These are phyloP conservation scores for Paecilomyces niveus DNA, from an alignment of 2,329 filamentous ascomycete genomes.

Conservation along the genomic window DNA sequence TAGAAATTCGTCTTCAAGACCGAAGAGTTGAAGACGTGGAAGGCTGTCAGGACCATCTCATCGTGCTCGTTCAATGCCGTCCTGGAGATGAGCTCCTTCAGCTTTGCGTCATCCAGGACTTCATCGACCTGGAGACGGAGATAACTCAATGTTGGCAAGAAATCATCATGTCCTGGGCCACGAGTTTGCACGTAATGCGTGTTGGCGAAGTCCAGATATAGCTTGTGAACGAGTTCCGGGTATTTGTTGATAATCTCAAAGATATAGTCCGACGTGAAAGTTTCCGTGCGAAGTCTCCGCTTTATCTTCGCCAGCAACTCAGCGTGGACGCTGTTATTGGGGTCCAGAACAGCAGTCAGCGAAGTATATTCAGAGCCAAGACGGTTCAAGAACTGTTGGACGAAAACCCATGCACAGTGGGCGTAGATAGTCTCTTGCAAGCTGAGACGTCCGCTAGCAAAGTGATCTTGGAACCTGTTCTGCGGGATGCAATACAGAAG, in stretches of 20 bases:
- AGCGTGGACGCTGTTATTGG: conserved; percentile 74
- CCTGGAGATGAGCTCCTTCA: conserved; percentile 70
- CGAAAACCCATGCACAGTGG: conserved; percentile 95
- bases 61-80: conserved; percentile 91
- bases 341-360: conserved; percentile 70
- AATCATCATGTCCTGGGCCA: conserved; percentile 55
- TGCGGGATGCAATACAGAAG: conserved; percentile 95
- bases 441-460: conserved; percentile 77
- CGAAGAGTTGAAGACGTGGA: conserved; percentile 88
- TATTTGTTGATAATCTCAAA: conserved; percentile 92
- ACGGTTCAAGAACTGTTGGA: conserved; percentile 96
- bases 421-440: conserved; percentile 96
- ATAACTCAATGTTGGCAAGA: conserved; percentile 63
- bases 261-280: conserved; percentile 97
- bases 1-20: conserved; percentile 97
- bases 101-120: conserved; percentile 65
- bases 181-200: conserved; percentile 69
- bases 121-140: conserved; percentile 60
- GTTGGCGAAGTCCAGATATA: conserved; percentile 88
- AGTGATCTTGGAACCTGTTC: conserved; percentile 89
- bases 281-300: conserved; percentile 88
- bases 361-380: conserved; percentile 88
- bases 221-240: conserved; percentile 73
- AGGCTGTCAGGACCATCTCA: conserved; percentile 94
- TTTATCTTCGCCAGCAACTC: conserved; percentile 91